These are phyloP conservation scores for Didymosphaeria variabile DNA, from an alignment of 2,329 filamentous ascomycete species.

Conservation along the genomic window DNA sequence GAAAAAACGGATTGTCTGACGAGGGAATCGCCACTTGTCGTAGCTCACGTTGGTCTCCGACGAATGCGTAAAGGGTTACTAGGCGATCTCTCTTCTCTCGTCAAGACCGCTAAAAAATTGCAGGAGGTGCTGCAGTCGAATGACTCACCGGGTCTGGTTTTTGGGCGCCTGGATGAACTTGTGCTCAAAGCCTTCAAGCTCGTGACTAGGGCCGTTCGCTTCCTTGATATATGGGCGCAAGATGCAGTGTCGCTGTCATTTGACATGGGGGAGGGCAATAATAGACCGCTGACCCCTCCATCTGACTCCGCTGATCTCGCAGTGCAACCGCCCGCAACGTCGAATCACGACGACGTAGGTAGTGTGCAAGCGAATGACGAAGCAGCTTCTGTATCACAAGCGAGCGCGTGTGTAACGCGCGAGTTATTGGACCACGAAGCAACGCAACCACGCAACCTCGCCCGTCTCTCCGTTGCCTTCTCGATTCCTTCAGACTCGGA, in stretches of 20 bases:
- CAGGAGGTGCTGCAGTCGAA: constrained; percentile 72
- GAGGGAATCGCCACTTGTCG: constrained; percentile 78
- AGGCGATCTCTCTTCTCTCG: constrained; percentile 86
- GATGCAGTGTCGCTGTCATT: constrained; percentile 61
- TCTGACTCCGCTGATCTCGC: constrained; percentile 44
- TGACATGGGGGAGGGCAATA: constrained; percentile 43
- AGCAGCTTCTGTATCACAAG: constrained; percentile 43
- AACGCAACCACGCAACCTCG: constrained; percentile 42
- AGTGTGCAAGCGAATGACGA: constrained; percentile 57
- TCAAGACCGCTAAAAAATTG: constrained; percentile 86
- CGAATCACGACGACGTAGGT: constrained; percentile 34
- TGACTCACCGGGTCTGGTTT: constrained; percentile 58
- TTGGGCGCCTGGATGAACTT: constrained; percentile 88
- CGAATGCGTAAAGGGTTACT: constrained; percentile 86
- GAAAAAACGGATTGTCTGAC: constrained; percentile 90
- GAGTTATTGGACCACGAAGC: constrained; percentile 40
- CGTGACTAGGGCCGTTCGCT: constrained; percentile 87
- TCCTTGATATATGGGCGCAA: constrained; percentile 83
- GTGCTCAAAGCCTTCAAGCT: constrained; percentile 93
- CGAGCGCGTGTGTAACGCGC: constrained; percentile 38
- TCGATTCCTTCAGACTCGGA: constrained; percentile 51
- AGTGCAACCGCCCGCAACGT: constrained; percentile 39
- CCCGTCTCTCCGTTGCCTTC: constrained; percentile 47
- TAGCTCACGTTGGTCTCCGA: constrained; percentile 77
- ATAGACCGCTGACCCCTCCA: constrained; percentile 51